A percentile compares a stretch with the other conserved stretches of the same genome.
Conservation (phyloP, 371 early-diverging fungal genomes). For the Nematocida major region DNA sequence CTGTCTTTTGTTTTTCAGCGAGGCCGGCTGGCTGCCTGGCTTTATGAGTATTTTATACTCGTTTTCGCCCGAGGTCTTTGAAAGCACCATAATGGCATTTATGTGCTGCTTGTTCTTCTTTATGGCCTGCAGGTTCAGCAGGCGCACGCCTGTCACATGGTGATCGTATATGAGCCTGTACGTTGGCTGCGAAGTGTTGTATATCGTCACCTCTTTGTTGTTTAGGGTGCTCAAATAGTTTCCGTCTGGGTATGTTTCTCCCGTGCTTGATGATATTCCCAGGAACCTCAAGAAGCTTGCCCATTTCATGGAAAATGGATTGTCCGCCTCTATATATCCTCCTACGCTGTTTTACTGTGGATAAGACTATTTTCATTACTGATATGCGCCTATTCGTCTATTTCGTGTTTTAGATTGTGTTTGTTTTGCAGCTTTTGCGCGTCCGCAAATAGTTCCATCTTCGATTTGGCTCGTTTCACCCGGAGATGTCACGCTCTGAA, state of each 20-base stretch:
- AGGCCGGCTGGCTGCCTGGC: constrained; percentile 13
- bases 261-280: constrained; percentile 23
- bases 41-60: constrained; percentile 42
- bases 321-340: constrained; percentile 3
- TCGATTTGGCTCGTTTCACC: no score
- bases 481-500: no score
- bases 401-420: constrained; percentile 1
- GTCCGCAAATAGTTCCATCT: no score
- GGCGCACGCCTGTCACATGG: background rate
- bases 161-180: constrained; percentile 40
- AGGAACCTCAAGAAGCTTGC: constrained; percentile 39
- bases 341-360: background rate
- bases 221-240: constrained; percentile 20
- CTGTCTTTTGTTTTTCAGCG: constrained; percentile 8
- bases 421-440: no score
- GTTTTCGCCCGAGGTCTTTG: background rate
- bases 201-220: constrained; percentile 39
- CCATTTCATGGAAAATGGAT: constrained; percentile 25
- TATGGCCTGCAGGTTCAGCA: constrained; percentile 35
- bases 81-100: constrained; percentile 17
- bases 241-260: constrained; percentile 8
- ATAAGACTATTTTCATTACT: background rate
- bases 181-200: constrained; percentile 42
- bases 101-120: constrained; percentile 44
- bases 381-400: background rate